A percentile compares a stretch with the other conserved stretches of the same genome.
These are phyloP conservation scores for Cymbidium sinense DNA, from an alignment of 106 monocot species.

Conservation along the genomic window DNA sequence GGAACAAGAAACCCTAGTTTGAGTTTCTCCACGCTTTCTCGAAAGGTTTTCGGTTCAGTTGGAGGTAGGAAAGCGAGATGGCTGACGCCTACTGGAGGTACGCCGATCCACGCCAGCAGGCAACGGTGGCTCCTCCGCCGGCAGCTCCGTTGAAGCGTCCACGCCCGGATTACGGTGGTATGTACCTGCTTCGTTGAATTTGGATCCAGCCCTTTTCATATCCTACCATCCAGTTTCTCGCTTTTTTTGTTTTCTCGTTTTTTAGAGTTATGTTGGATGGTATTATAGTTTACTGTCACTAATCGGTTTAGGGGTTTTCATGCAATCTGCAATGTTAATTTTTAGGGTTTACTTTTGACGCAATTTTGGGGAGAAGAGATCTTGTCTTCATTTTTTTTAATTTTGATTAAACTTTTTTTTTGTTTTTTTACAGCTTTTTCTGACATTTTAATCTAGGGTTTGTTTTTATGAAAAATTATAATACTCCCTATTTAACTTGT, in stretches of 20 bases:
- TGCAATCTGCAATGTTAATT: background rate
- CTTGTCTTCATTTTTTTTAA: background rate
- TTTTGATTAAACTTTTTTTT: background rate
- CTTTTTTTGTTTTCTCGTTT: background rate
- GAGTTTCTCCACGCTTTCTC: background rate
- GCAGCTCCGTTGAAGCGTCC: constrained; percentile 17
- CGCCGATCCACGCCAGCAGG: constrained; percentile 9
- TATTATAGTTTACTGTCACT: background rate
- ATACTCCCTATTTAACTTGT: no score
- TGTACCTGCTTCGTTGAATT: background rate
- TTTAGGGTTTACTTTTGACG: background rate
- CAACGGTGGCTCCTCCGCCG: background rate
- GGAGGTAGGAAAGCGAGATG: constrained; percentile 1
- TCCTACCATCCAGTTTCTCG: background rate
- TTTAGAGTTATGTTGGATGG: background rate
- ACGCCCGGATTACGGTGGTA: constrained; percentile 14
- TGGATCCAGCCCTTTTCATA: background rate
- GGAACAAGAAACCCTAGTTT: background rate
- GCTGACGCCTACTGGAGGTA: constrained; percentile 17
- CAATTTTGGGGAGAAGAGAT: constrained; percentile 1
- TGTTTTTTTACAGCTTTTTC: background rate
- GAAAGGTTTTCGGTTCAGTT: background rate
- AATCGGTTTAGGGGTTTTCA: background rate
- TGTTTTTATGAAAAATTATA: no score
- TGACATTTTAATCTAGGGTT: background rate